Percentiles rank a stretch among this genome's conserved stretches.
Evolutionary conservation across 768 basidiomycete genomes (phyloP).

Genomic region (Sutorius australiensis): DNA sequence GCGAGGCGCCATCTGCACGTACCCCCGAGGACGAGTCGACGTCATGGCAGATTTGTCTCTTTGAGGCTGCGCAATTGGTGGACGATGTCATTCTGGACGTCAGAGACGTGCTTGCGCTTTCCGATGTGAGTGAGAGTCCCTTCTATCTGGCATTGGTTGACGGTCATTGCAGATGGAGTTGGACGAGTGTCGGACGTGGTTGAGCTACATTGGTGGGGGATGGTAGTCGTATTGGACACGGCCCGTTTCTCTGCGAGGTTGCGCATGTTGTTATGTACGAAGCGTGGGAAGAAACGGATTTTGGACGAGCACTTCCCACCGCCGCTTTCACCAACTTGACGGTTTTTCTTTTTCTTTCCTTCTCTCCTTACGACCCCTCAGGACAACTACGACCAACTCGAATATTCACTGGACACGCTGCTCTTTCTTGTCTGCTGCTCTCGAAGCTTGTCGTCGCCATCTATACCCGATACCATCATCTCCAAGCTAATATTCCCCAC

Average conservation of each 20-base stretch:
- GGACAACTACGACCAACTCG: conserved; percentile 16
- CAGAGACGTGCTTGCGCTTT: conserved; percentile 23
- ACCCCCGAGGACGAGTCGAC: conserved; percentile 1
- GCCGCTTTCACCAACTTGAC: conserved; percentile 11
- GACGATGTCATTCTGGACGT: conserved; percentile 23
- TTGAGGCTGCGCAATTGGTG: conserved; percentile 8
- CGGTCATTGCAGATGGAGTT: conserved; percentile 19
- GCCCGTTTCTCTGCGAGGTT: too few species aligned
- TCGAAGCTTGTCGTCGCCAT: conserved; percentile 11
- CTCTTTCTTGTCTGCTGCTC: conserved; percentile 8
- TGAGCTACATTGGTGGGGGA: conserved; percentile 9
- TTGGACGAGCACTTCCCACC: conserved; percentile 10
- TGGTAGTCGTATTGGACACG: background rate
- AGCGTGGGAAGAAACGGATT: conserved; percentile 30
- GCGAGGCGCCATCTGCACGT: background rate
- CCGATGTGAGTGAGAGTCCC: conserved; percentile 12
- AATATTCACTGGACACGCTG: conserved; percentile 1
- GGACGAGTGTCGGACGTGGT: conserved; percentile 23
- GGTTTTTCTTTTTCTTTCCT: conserved; percentile 9
- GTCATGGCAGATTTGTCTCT: conserved; percentile 8
- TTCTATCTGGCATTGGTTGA: conserved; percentile 2
- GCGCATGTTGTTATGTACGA: conserved; percentile 3
- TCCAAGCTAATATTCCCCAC: conserved; percentile 14
- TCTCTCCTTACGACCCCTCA: conserved; percentile 26
- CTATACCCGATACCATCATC: conserved; percentile 32